Base-by-base conservation (phyloP, 2,329 filamentous ascomycete species). In the Colletotrichum tabaci region DNA sequence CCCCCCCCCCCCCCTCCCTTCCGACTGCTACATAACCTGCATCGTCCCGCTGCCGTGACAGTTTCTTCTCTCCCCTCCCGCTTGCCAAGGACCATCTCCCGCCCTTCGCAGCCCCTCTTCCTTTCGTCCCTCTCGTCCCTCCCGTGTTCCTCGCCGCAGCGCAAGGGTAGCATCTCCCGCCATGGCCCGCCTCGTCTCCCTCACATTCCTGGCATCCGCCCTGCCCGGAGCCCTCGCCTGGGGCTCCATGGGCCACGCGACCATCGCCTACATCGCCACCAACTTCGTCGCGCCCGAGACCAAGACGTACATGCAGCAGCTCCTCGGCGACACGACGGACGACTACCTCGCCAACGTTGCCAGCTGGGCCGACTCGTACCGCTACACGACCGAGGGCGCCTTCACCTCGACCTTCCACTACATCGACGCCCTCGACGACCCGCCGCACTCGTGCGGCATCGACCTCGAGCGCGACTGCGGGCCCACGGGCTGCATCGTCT, bases 231-330 rank as follows among this genome's bases (percentile, higher is more conserved):
- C 71, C 40, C 46, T 67, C 55, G 83, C 83, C 66, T 85, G 83
- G 83, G 83, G 83, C 15, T 77, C 78, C 9, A 80, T 85, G 71
- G 87, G 87, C 72, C 87, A 89, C 76, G 84, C 85, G 72, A 86
- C 87, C 0, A 81, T 89, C n/a, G 87, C 87, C 23, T 87, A 87
- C 76, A 77, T 89, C 53, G 87, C 87, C 2, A 82, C 82, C 61
- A 82, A 86, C 77, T 87, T 87, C 74, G 82, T 88, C 10, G 72
- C 80, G 16, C 64, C 82, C 0, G 78, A 80, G 13, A 87, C 86
- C 0, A 66, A 50, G 23, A 50, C 66, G 4, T 71, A 72, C 49
- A 66, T 72, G 60, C 70, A 72, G 49, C 61, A 72, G 61, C 70
- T 72, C 18, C 82, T 89, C 9, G 80, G 79, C 50, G 84, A 87